phyloP scores from a whole-genome alignment of 129 eudicot species.

The Oenanthe sinensis region DNA sequence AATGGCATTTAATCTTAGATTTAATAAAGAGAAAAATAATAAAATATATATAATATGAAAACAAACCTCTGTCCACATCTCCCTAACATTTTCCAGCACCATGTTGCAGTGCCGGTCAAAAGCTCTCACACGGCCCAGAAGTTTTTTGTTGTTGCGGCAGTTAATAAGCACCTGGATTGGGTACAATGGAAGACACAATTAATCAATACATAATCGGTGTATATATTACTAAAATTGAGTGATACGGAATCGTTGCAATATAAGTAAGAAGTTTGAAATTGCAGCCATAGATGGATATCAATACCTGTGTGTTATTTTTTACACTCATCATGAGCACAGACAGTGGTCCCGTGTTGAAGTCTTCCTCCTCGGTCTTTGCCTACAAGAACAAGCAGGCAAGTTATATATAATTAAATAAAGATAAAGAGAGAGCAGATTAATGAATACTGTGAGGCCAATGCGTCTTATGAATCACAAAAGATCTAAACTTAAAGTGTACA shows the following conservation, averaged over 20 bases:
- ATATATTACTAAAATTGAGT: not conserved
- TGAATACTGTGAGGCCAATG: not conserved
- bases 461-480: no score
- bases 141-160: constrained; percentile 80
- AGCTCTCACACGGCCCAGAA: constrained; percentile 77
- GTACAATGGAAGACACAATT: not conserved
- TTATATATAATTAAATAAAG: not conserved
- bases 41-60: not conserved
- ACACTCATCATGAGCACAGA: constrained; percentile 93
- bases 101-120: constrained; percentile 90
- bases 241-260: not conserved
- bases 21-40: not conserved
- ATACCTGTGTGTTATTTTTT: constrained; percentile 81
- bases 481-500: not conserved
- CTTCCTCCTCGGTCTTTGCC: constrained; percentile 74
- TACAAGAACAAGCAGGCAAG: not conserved
- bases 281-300: not conserved
- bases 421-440: not conserved
- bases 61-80: constrained; percentile 41
- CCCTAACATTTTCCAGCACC: constrained; percentile 30
- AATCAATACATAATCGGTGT: not conserved
- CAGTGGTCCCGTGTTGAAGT: constrained; percentile 86
- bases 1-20: not conserved
- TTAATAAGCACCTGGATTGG: constrained; percentile 59
- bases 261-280: not conserved